Evolutionary conservation across 2,329 filamentous ascomycete species (phyloP).

Genomic region (Talaromyces albobiverticillius): DNA sequence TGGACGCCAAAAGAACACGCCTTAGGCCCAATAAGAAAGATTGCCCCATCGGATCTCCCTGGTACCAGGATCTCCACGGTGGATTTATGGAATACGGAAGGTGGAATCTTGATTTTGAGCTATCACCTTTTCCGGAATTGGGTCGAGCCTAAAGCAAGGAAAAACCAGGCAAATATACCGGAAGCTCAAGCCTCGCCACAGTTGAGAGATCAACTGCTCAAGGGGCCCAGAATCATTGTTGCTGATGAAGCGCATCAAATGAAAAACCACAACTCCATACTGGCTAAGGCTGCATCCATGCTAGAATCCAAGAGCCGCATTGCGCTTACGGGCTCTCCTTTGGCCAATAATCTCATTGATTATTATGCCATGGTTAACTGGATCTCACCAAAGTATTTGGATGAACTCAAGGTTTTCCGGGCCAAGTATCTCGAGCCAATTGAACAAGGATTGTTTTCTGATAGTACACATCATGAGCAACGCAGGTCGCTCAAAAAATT

Average conservation of each 20-base stretch:
- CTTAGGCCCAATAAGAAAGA: constrained; percentile 56
- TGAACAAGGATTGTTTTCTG: constrained; percentile 63
- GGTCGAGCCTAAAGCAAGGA: constrained; percentile 40
- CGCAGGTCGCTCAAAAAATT: constrained; percentile 64
- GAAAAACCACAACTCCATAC: constrained; percentile 61
- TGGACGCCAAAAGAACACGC: constrained; percentile 60
- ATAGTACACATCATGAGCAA: constrained; percentile 58
- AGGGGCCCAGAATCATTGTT: constrained; percentile 69
- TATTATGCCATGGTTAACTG: constrained; percentile 87
- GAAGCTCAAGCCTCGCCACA: constrained; percentile 37
- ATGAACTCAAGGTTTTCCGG: constrained; percentile 65
- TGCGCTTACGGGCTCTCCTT: constrained; percentile 80
- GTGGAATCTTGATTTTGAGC: constrained; percentile 74
- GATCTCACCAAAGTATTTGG: constrained; percentile 77
- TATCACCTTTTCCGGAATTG: constrained; percentile 65
- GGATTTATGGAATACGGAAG: constrained; percentile 58
- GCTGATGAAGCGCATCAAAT: constrained; percentile 82
- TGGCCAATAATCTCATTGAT: constrained; percentile 79
- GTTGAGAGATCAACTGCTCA: constrained; percentile 49
- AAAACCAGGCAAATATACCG: constrained; percentile 23
- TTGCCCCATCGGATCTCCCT: constrained; percentile 46
- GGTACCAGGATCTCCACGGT: constrained; percentile 48
- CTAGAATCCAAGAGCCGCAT: constrained; percentile 71
- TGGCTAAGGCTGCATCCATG: constrained; percentile 53
- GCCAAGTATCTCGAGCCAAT: constrained; percentile 71